Conservation (phyloP, 768 basidiomycete species). For the Boletales sp. region DNA sequence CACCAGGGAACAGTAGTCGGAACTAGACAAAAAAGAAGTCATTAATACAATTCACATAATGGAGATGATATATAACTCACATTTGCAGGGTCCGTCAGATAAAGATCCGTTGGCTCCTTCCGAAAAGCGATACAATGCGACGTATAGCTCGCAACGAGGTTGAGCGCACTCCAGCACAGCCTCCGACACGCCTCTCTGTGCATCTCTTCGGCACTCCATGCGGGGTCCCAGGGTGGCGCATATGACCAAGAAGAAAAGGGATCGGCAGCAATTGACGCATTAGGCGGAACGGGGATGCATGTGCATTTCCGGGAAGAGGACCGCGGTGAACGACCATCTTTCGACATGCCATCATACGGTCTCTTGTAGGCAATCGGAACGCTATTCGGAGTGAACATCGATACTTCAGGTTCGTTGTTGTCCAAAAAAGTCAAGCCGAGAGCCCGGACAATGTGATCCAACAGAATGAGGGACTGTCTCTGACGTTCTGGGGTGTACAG, state of each 20-base stretch:
- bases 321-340: constrained; percentile 27
- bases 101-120: constrained; percentile 53
- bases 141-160: constrained; percentile 63
- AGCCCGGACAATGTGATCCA: constrained; percentile 63
- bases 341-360: constrained; percentile 26
- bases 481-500: constrained; percentile 55
- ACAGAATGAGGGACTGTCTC: constrained; percentile 46
- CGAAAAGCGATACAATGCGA: constrained; percentile 67
- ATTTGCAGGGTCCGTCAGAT: constrained; percentile 60
- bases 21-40: constrained; percentile 13
- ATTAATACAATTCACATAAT: constrained; percentile 8
- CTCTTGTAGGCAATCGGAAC: constrained; percentile 48
- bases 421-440: constrained; percentile 58
- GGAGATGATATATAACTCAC: constrained; percentile 38
- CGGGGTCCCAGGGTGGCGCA: constrained; percentile 57
- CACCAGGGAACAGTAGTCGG: constrained; percentile 70
- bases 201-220: constrained; percentile 53
- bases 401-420: constrained; percentile 48
- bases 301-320: constrained; percentile 38
- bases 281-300: constrained; percentile 41
- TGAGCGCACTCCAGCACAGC: constrained; percentile 72
- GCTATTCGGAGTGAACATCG: constrained; percentile 43
- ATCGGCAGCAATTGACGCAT: constrained; percentile 31
- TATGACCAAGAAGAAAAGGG: constrained; percentile 44
- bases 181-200: constrained; percentile 71